Conservation (phyloP, 768 basidiomycete genomes). For the Gloeopeniophorella convolvens region DNA sequence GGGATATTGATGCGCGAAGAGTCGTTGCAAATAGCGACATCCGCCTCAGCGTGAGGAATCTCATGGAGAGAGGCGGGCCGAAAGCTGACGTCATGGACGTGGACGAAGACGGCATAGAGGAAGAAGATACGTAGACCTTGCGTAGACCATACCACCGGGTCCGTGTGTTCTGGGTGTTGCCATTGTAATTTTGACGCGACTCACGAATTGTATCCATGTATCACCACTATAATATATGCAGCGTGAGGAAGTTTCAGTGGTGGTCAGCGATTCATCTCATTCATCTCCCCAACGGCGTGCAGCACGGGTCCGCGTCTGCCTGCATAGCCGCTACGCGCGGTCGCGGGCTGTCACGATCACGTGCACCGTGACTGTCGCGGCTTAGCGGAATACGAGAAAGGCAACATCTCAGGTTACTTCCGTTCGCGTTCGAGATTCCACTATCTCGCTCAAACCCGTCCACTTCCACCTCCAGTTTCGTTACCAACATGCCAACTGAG, state of each 20-base stretch:
- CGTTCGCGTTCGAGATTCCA: background rate
- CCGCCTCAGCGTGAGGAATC: constrained; percentile 16
- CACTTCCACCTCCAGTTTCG: background rate
- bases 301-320: background rate
- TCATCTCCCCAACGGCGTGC: background rate
- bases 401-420: background rate
- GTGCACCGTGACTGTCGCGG: constrained; percentile 10
- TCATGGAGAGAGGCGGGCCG: constrained; percentile 19
- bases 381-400: background rate
- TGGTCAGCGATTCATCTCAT: background rate
- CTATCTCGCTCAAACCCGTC: background rate
- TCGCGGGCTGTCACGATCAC: constrained; percentile 14
- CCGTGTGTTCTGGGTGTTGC: no score
- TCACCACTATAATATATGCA: no score
- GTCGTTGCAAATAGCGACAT: constrained; percentile 15
- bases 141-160: no score
- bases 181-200: no score
- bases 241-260: background rate
- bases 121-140: constrained; percentile 17
- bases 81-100: constrained; percentile 16
- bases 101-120: constrained; percentile 17
- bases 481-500: constrained; percentile 15
- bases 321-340: background rate
- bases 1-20: constrained; percentile 19
- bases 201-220: no score